Base-by-base conservation (phyloP, 2,329 filamentous ascomycete genomes). In the Aspergillus quadricinctus region DNA sequence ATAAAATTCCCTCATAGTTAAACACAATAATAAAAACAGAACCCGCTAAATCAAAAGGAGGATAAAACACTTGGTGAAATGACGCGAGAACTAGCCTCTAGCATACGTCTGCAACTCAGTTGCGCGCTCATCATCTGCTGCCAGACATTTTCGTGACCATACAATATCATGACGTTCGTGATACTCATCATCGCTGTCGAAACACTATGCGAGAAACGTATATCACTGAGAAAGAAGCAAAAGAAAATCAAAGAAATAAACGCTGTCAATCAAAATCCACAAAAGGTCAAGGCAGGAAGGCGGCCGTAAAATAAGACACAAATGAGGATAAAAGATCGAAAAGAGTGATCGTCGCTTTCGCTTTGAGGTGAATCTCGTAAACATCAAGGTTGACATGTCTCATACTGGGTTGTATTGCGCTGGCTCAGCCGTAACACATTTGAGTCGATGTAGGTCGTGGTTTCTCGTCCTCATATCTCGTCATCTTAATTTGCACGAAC, bases 401-500 rank as follows among this genome's bases (percentile, higher is more conserved):
- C 69, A 66, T 71, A 57, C 49, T 54, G 66, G 62, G 53, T 65
- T 60, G 51, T 62, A 57, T 65, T 61, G 60, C 63, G 57, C 58
- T 54, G 56, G 57, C 64, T 60, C 62, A 61, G 60, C 63, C 61
- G 60, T 66, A 61, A 60, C 52, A 63, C 61, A 61, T 60, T 60
- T 56, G 53, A 61, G 63, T 60, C 58, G 55, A 25, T 7, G 46
- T 51, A 57, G 41, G 31, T 54, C 53, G 48, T 56, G 55, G 51
- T 35, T 31, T 50, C 46, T 57, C 53, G 63, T 66, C 59, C 54
- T 67, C 60, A 61, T 64, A 27, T 49, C 48, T 56, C 50, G 57
- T 65, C 61, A 52, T 65, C 73, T 82, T 82, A 96, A 79, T 95
- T 96, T 69, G 93, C 90, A 67, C 93, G 91, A 75, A 97, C 96